A percentile compares a stretch with the other conserved stretches of the same genome.
These are phyloP conservation scores for Paramecium octaurelia DNA, from an alignment of 73 alveolate genomes.

Conservation along the genomic window DNA sequence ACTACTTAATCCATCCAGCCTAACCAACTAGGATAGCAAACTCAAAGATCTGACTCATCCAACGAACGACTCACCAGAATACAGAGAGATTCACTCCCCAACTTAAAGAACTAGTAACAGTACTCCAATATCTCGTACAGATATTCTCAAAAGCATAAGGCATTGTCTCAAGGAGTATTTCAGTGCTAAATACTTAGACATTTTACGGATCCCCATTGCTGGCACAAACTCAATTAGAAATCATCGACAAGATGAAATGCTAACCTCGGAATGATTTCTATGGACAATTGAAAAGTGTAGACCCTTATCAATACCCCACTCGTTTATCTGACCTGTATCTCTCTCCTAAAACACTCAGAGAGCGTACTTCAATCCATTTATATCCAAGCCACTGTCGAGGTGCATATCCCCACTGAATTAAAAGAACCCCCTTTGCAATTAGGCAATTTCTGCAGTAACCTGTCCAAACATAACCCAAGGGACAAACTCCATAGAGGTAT, in stretches of 20 bases:
- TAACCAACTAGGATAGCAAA: not conserved
- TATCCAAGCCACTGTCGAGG: not conserved
- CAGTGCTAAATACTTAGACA: not conserved
- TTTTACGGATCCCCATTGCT: not conserved
- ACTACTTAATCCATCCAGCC: not conserved
- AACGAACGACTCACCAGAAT: not conserved
- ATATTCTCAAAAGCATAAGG: not conserved
- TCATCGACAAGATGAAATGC: not conserved
- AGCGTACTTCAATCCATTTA: not conserved
- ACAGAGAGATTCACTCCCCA: not conserved
- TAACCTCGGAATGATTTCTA: not conserved
- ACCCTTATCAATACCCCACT: conserved; percentile 21
- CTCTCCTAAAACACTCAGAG: not conserved
- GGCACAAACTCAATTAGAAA: not conserved
- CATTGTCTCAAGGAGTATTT: not conserved
- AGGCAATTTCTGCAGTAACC: not conserved
- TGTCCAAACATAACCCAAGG: not conserved
- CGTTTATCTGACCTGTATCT: not conserved
- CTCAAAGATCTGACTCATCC: not conserved
- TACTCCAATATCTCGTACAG: not conserved
- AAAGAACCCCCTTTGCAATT: not conserved
- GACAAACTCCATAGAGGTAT: conserved; percentile 43
- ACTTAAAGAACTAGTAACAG: not conserved
- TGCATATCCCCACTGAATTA: not conserved
- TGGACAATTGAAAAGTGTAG: not conserved